phyloP scores from a whole-genome alignment of 2,329 filamentous ascomycete genomes.

The Venturia carpophila region DNA sequence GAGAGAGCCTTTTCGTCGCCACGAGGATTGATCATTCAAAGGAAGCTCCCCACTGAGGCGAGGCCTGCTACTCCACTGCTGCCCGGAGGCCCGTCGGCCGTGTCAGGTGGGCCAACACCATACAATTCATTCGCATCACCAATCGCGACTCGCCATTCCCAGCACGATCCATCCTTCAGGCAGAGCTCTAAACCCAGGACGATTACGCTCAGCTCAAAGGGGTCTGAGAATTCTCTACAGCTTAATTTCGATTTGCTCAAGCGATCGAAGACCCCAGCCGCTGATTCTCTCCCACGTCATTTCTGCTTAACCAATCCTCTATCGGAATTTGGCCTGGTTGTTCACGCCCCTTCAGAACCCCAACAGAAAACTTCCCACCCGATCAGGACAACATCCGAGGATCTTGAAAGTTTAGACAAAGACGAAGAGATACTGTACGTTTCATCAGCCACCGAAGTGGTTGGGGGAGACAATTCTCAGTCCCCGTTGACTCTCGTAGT shows the following conservation, averaged over 20 bases:
- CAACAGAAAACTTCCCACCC: constrained; percentile 17
- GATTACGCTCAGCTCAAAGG: constrained; percentile 19
- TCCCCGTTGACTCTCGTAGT: constrained; percentile 61
- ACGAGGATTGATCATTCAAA: constrained; percentile 75
- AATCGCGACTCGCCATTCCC: constrained; percentile 40
- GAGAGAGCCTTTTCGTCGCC: constrained; percentile 78
- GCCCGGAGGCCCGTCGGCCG: neutral
- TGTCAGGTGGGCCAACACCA: constrained; percentile 44
- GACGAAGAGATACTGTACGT: constrained; percentile 80
- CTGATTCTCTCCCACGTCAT: constrained; percentile 59
- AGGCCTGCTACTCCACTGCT: constrained; percentile 31
- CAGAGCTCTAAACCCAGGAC: constrained; percentile 20
- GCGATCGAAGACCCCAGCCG: constrained; percentile 16
- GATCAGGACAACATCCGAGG: constrained; percentile 24
- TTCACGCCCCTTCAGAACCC: constrained; percentile 31
- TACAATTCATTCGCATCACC: constrained; percentile 77
- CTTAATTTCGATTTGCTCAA: constrained; percentile 17
- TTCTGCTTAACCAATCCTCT: constrained; percentile 82
- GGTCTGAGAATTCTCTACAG: neutral
- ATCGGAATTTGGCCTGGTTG: constrained; percentile 75
- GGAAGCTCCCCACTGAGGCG: constrained; percentile 56
- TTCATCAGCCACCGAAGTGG: constrained; percentile 55
- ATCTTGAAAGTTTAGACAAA: constrained; percentile 48
- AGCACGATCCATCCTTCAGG: constrained; percentile 21
- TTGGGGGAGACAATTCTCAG: constrained; percentile 38